These are phyloP conservation scores for Paecilomyces formosus DNA, from an alignment of 2,329 filamentous ascomycete species.

Conservation along the genomic window DNA sequence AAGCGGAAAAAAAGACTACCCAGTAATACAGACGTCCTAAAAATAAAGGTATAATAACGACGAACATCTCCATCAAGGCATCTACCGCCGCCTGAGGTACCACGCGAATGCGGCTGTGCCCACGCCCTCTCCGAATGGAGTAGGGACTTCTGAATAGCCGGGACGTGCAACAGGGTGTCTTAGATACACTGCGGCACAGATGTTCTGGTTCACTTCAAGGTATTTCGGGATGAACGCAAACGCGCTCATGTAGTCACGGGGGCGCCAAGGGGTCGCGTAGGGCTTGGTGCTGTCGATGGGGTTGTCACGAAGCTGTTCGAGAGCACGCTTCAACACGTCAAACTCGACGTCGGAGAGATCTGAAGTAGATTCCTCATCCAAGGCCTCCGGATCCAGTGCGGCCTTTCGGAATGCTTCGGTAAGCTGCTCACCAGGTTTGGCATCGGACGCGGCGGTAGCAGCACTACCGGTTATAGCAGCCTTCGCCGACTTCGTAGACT, in stretches of 20 bases:
- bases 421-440: conserved; percentile 18
- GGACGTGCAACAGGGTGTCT: conserved; percentile 85
- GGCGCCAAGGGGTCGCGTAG: conserved; percentile 85
- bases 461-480: conserved; percentile 8
- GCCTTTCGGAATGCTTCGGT: conserved; percentile 26
- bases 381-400: conserved; percentile 19
- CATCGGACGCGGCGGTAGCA: conserved; percentile 9
- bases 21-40: conserved; percentile 28
- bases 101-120: conserved; percentile 83
- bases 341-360: conserved; percentile 44
- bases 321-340: conserved; percentile 45
- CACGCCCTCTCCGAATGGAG: conserved; percentile 65
- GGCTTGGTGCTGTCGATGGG: conserved; percentile 70
- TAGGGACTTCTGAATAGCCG: conserved; percentile 73
- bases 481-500: conserved; percentile 3
- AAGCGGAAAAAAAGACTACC: conserved; percentile 16
- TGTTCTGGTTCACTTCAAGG: conserved; percentile 94
- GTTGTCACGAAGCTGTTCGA: conserved; percentile 64
- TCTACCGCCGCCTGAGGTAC: conserved; percentile 77
- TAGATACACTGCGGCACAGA: conserved; percentile 91
- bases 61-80: conserved; percentile 5
- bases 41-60: conserved; percentile 10
- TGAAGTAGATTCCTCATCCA: conserved; percentile 32
- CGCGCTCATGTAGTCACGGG: conserved; percentile 76
- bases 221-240: conserved; percentile 95